Conservation (phyloP, 345 rosid genomes). For the Chamaenerion angustifolium region DNA sequence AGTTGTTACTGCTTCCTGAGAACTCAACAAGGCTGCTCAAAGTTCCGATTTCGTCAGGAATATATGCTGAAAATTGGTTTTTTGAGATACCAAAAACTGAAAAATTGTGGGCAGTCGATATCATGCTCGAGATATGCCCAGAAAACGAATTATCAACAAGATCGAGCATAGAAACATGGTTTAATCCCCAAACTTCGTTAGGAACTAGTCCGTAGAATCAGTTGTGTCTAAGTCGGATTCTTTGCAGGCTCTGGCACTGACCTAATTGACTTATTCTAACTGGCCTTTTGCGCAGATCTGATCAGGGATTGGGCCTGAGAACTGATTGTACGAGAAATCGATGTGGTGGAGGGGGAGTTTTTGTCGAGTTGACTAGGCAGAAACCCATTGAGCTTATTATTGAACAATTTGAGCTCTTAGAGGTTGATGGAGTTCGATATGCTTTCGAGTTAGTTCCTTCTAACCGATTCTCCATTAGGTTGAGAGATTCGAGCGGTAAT, state of each 20-base stretch:
- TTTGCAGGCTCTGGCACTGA: conserved; percentile 38
- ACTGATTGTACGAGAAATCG: conserved; percentile 64
- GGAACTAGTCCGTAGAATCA: conserved; percentile 49
- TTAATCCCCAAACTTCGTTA: conserved; percentile 64
- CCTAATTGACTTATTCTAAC: conserved; percentile 37
- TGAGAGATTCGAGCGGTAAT: conserved; percentile 37
- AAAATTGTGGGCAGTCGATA: conserved; percentile 49
- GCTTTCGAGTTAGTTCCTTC: conserved; percentile 49
- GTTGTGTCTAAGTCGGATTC: conserved; percentile 55
- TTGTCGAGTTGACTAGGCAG: conserved; percentile 59
- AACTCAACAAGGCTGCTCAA: conserved; percentile 43
- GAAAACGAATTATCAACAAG: conserved; percentile 44
- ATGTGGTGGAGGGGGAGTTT: conserved; percentile 28
- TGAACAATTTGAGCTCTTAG: conserved; percentile 39
- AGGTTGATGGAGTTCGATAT: conserved; percentile 54
- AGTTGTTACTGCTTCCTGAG: conserved; percentile 32
- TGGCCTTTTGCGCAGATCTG: conserved; percentile 65
- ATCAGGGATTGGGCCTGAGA: conserved; percentile 71
- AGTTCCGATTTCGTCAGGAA: conserved; percentile 40
- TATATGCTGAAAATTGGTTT: conserved; percentile 45
- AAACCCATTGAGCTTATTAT: conserved; percentile 51
- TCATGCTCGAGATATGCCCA: conserved; percentile 36
- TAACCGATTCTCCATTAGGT: conserved; percentile 42
- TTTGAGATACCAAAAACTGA: conserved; percentile 30
- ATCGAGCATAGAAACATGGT: conserved; percentile 44